These are phyloP conservation scores for Neurospora cerealis DNA, from an alignment of 495 filamentous ascomycete species.

Conservation along the genomic window DNA sequence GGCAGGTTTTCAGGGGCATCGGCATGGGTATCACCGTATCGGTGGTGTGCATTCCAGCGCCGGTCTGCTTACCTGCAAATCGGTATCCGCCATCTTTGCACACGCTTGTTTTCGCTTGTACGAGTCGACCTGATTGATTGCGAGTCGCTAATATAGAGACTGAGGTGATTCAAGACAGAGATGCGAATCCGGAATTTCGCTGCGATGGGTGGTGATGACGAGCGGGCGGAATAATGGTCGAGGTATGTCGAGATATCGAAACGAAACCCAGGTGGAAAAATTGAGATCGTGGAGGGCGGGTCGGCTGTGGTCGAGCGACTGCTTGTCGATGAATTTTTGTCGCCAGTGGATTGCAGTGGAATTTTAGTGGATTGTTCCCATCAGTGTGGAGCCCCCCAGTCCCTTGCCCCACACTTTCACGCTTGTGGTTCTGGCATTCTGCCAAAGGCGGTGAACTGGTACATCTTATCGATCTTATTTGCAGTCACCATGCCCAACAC, in stretches of 20 bases:
- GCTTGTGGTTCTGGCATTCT: slow-evolving; percentile 8
- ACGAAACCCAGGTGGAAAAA: slow-evolving; percentile 8
- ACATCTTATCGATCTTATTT: not conserved
- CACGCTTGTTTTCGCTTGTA: not conserved
- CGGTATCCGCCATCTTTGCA: slow-evolving; percentile 17
- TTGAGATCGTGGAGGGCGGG: slow-evolving; percentile 11
- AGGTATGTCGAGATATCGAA: slow-evolving; percentile 7
- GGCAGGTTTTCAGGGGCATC: not conserved
- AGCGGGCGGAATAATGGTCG: not conserved
- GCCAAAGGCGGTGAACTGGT: slow-evolving; percentile 19
- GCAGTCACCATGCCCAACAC: not conserved
- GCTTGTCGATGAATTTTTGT: slow-evolving; percentile 23
- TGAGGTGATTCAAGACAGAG: not conserved
- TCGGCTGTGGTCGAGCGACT: not conserved
- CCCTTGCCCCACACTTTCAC: slow-evolving; percentile 6
- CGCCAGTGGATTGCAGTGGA: slow-evolving; percentile 10
- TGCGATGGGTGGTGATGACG: not conserved
- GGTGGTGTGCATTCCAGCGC: not conserved
- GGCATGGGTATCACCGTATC: not conserved
- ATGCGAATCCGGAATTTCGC: not conserved
- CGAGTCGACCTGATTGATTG: not conserved
- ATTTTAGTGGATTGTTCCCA: slow-evolving; percentile 14
- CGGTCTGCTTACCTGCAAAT: slow-evolving; percentile 18
- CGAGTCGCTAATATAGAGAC: not conserved
- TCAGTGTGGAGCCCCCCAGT: slow-evolving; percentile 16